Evolutionary conservation across 2,329 filamentous ascomycete genomes (phyloP), one percentile per base, ranked within the genome.

Genomic region (Pyrenophora tritici-repentis): DNA sequence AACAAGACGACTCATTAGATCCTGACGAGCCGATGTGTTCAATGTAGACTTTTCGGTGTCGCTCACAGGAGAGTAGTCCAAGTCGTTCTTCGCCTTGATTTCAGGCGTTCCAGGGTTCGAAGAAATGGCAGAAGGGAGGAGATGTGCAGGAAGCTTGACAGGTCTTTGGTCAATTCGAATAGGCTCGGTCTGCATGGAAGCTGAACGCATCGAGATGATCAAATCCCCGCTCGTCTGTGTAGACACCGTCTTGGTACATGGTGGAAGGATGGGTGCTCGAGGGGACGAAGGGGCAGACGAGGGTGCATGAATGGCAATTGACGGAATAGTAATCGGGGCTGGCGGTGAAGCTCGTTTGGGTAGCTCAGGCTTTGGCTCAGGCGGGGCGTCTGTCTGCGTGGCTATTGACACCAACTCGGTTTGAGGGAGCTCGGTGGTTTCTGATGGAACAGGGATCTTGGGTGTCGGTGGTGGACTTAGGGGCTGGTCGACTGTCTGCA

Each of bases 281-380:
- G 91, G 91, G 2, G 91, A 74, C 4, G 86, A 80, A n/a, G 93
- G 91, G 40, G 89, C 84, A 47, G 91, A 96, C 3, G 82, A 85
- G 0, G 94, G 93, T 26, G 94, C 94, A 62, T 96, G 89, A 43
- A 99, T 90, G 48, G 90, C 89, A 68, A 99, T 99, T 63, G 87
- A 89, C 0, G 93, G 93, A 55, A 97, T 88, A 4, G 80, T 67
- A 52, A 76, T 75, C 38, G 53, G 74, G 74, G 73, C 8, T 72
- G 75, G 56, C 60, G 66, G 40, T 59, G 73, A 42, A 50, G 65
- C 58, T 59, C 65, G 66, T 7, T 63, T 70, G 8, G 31, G 35
- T 13, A 42, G 44, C 7, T 50, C 29, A 29, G 41, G 33, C 34
- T 33, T 17, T 26, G 81, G 22, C 32, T 58, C 80, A 0, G 58